Percentiles rank a stretch among this genome's conserved stretches.
Conservation (phyloP, 176 grass and related monocot genomes). For the Chloris gayana region DNA sequence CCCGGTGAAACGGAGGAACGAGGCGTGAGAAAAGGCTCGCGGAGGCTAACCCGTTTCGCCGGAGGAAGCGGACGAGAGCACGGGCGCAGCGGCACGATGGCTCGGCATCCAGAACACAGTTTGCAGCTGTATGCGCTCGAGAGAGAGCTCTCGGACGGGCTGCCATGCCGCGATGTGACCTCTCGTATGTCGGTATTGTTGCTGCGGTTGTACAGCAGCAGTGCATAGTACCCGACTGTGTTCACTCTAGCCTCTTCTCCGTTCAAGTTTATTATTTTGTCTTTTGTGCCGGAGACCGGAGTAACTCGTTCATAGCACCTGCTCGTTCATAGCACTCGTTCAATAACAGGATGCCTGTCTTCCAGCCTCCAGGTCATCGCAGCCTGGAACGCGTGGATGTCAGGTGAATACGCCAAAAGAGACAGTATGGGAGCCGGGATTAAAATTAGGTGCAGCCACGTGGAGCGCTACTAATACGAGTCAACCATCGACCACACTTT, state of each 20-base stretch:
- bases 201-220: not conserved
- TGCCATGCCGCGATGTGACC: not conserved
- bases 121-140: not conserved
- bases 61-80: too few species aligned
- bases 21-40: not conserved
- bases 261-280: not conserved
- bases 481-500: not conserved
- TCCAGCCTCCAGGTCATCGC: not conserved
- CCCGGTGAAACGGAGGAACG: not conserved
- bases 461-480: not conserved
- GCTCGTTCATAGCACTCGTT: not conserved
- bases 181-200: not conserved
- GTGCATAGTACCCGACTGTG: not conserved
- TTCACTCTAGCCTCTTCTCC: not conserved
- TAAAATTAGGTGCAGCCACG: not conserved
- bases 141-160: not conserved
- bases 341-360: too few species aligned
- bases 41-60: not conserved
- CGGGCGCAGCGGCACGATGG: too few species aligned
- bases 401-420: not conserved
- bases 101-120: not conserved
- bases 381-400: not conserved
- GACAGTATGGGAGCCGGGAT: not conserved
- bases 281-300: not conserved
- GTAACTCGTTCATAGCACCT: not conserved